phyloP scores from a whole-genome alignment of 768 basidiomycete species.

The Heimioporus sp. region DNA sequence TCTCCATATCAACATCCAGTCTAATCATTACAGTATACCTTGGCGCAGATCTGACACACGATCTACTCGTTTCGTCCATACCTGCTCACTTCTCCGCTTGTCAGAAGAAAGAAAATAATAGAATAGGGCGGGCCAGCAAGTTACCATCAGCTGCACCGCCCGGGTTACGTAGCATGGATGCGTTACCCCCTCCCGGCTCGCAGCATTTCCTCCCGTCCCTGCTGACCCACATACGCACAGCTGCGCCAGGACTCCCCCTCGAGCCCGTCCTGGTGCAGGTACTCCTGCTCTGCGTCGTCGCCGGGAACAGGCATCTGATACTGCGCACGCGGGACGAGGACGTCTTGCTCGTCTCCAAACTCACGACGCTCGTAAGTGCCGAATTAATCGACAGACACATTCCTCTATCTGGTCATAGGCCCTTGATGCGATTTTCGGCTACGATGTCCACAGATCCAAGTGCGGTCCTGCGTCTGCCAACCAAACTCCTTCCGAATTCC shows the following conservation, averaged over 20 bases:
- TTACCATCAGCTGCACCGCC: conserved; percentile 18
- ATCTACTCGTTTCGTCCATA: neutral
- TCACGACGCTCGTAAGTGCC: conserved; percentile 51
- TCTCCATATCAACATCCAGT: neutral
- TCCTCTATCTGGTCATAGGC: conserved; percentile 39
- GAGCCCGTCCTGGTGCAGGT: conserved; percentile 66
- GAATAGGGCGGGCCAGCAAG: neutral
- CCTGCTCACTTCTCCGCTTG: neutral
- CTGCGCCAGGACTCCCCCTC: conserved; percentile 48
- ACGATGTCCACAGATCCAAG: conserved; percentile 56
- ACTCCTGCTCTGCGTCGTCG: conserved; percentile 61
- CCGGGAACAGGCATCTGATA: conserved; percentile 62
- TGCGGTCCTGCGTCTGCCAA: conserved; percentile 31
- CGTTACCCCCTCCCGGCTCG: conserved; percentile 40
- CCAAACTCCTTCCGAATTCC: conserved; percentile 26
- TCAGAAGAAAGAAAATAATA: neutral
- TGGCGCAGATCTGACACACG: conserved; percentile 7
- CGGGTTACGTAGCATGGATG: conserved; percentile 2
- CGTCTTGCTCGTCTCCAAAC: conserved; percentile 52
- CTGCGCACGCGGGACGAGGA: conserved; percentile 68
- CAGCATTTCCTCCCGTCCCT: conserved; percentile 50
- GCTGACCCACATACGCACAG: conserved; percentile 44
- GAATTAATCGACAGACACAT: neutral
- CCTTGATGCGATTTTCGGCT: conserved; percentile 57
- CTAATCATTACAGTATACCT: neutral